Evolutionary conservation across 208 protist species (phyloP), one percentile per base, ranked within the genome.

Genomic region (Leishmania major): DNA sequence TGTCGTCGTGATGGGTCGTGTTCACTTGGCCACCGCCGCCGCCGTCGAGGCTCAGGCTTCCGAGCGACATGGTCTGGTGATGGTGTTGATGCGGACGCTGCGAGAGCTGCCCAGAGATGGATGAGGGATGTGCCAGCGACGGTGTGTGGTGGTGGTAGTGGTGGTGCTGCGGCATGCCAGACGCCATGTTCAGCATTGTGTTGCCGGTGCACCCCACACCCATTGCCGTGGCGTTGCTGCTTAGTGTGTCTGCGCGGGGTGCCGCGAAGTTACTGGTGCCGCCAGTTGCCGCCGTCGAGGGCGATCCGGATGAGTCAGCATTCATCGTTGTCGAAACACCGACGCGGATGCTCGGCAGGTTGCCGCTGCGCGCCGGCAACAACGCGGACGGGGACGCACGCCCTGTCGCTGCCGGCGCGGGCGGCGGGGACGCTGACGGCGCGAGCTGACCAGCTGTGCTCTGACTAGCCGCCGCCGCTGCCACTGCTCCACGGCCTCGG

Each of bases 401-500:
- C 35, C n/a, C 74, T 57, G 60, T 45, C 45, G 60, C 79, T 72
- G 79, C 51, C 11, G 51, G 8, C 31, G 31, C 73, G 2, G 59
- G 22, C 15, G 60, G 28, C 8, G n/a, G 45, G 22, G 69, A 31
- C 19, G 69, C 40, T 19, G 69, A 28, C 40, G 35, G 69, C 25
- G 40, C 13, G 25, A 43, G 28, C 47, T 51, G 19, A 3, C 22
- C 35, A 28, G 69, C 40, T 19, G 25, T 37, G 31, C 69, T 43
- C 40, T 73, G 40, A 31, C 40, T 73, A 31, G 69, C 49, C 10
- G 51, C 81, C 64, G 69, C 76, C 45, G 74, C 74, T 77, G 74
- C 74, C n/a, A 49, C 75, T 1, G 77, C 82, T 35, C 77, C 82
- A 22, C 82, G 77, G n/a, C 82, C 77, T 28, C 82, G 77, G 72